Evolutionary conservation across 2,329 filamentous ascomycete species (phyloP).

Genomic region (Colletotrichum sp.): DNA sequence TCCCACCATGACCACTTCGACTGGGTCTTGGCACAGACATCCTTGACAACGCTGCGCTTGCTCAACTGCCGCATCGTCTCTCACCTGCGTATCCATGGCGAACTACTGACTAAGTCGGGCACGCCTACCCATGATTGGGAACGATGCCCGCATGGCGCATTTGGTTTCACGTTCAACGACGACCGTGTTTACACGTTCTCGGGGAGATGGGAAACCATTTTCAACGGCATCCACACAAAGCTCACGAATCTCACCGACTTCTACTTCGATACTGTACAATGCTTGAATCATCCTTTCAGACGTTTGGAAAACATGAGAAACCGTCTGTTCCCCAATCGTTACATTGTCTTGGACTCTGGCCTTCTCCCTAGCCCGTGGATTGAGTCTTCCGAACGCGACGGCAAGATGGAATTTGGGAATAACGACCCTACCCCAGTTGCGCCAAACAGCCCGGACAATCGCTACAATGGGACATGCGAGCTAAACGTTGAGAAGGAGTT

Average conservation of each 20-base stretch:
- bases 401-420: not conserved
- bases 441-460: not conserved
- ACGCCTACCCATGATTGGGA: constrained; percentile 18
- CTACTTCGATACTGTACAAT: not conserved
- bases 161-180: not conserved
- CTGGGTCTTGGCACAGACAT: constrained; percentile 25
- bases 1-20: constrained; percentile 26
- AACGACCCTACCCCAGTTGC: not conserved
- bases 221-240: constrained; percentile 19
- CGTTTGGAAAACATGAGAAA: not conserved
- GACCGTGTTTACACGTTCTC: constrained; percentile 1
- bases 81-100: not conserved
- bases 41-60: constrained; percentile 10
- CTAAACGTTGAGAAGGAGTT: not conserved
- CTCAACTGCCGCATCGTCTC: constrained; percentile 19
- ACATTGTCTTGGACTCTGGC: not conserved
- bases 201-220: constrained; percentile 25
- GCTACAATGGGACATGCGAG: not conserved
- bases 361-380: not conserved
- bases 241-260: constrained; percentile 24
- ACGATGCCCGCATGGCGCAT: not conserved
- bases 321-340: not conserved
- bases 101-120: not conserved
- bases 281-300: not conserved
- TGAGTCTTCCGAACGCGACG: not conserved